Evolutionary conservation across 345 rosid genomes (phyloP).

Genomic region (Gossypium ekmanianum): DNA sequence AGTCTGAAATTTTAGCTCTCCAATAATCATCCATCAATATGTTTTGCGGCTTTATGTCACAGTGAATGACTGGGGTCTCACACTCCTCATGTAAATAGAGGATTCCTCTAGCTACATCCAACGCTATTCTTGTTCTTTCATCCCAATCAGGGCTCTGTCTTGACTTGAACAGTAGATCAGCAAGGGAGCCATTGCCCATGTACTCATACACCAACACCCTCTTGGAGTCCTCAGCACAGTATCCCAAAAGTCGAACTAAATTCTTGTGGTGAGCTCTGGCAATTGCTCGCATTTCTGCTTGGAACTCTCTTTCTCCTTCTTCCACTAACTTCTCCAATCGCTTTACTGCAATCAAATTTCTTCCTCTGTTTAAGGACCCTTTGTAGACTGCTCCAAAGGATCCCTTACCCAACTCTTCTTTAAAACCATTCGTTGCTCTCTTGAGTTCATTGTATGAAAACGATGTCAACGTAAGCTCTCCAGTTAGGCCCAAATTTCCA

Average conservation of each 20-base stretch:
- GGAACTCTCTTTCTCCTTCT: conserved; percentile 43
- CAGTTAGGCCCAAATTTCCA: background rate
- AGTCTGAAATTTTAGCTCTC: conserved; percentile 33
- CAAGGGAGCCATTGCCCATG: conserved; percentile 43
- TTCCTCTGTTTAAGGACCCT: conserved; percentile 12
- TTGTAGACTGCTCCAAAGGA: conserved; percentile 31
- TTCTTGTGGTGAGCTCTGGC: conserved; percentile 43
- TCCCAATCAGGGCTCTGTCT: conserved; percentile 29
- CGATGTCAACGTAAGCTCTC: background rate
- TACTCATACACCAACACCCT: conserved; percentile 44
- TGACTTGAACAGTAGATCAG: conserved; percentile 33
- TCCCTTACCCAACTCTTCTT: conserved; percentile 30
- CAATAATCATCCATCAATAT: conserved; percentile 37
- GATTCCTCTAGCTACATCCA: conserved; percentile 41
- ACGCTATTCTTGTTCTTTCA: conserved; percentile 32
- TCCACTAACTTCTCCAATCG: conserved; percentile 35
- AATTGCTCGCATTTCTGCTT: conserved; percentile 39
- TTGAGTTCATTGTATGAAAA: conserved; percentile 23
- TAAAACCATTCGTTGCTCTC: conserved; percentile 23
- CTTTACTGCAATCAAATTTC: conserved; percentile 30
- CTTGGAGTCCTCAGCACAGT: conserved; percentile 35
- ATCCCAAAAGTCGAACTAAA: conserved; percentile 39
- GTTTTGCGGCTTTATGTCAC: conserved; percentile 49
- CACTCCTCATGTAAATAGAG: conserved; percentile 47
- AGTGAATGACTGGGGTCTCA: conserved; percentile 39